Conservation (phyloP, 2,329 filamentous ascomycete genomes). For the Coniella vitis region DNA sequence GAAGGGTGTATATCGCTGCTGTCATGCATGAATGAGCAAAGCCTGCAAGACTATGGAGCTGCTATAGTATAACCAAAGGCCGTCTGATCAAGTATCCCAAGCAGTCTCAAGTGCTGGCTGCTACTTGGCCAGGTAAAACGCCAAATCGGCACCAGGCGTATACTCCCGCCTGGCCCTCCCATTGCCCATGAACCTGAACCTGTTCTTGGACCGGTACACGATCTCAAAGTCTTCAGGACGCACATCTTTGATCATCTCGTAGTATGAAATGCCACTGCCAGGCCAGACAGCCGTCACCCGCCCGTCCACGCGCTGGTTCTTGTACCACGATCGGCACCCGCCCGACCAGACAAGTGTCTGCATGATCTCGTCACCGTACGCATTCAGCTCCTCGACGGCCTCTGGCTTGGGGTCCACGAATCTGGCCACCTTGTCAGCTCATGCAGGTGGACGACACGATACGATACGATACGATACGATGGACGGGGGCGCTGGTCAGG, state of each 20-base stretch:
- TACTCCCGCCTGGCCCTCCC: slow-evolving; percentile 8
- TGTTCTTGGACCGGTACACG: slow-evolving; percentile 5
- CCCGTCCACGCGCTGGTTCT: slow-evolving; percentile 10
- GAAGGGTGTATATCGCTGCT: too few species aligned
- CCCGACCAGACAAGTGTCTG: slow-evolving; percentile 10
- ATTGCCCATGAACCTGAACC: slow-evolving; percentile 11
- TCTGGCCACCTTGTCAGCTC: too few species aligned
- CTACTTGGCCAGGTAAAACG: slow-evolving; percentile 11
- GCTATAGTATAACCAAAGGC: too few species aligned
- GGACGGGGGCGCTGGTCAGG: too few species aligned
- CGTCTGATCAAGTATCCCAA: too few species aligned
- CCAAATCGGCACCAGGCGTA: neutral
- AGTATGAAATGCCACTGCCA: slow-evolving; percentile 4
- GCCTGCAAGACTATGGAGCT: too few species aligned
- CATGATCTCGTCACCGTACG: slow-evolving; percentile 11
- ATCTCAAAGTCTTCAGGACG: slow-evolving; percentile 12
- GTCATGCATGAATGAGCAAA: too few species aligned
- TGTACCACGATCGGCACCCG: slow-evolving; percentile 10
- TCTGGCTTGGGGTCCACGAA: slow-evolving; percentile 10
- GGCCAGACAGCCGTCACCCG: slow-evolving; percentile 12
- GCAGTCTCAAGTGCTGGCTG: too few species aligned
- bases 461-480: too few species aligned
- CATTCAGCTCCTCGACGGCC: slow-evolving; percentile 4
- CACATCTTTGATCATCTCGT: slow-evolving; percentile 5
- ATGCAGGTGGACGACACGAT: too few species aligned